A percentile compares a stretch with the other conserved stretches of the same genome.
Conservation (phyloP, 495 filamentous ascomycete species). For the Neurospora sp. region DNA sequence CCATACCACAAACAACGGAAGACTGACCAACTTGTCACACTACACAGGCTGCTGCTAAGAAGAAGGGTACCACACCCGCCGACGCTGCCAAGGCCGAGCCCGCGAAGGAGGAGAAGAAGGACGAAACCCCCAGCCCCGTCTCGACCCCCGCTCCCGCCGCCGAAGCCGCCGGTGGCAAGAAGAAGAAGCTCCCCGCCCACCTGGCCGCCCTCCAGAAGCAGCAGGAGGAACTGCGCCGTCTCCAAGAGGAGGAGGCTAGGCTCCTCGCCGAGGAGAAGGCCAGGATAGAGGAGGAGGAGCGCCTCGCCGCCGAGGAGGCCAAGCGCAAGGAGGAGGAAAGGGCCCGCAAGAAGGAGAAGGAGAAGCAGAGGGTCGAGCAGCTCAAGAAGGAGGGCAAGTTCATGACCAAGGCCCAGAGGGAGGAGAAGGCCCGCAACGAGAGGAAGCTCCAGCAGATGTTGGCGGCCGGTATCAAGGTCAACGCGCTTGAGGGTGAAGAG, state of each 20-base stretch:
- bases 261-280: constrained; percentile 63
- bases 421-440: constrained; percentile 73
- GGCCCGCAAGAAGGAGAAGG: constrained; percentile 82
- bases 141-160: constrained; percentile 29
- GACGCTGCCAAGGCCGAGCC: constrained; percentile 44
- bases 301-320: constrained; percentile 58
- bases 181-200: constrained; percentile 84
- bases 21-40: neutral
- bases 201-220: constrained; percentile 80
- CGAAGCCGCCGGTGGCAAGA: constrained; percentile 46
- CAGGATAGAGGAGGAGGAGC: constrained; percentile 58
- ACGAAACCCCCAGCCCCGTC: constrained; percentile 17
- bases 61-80: constrained; percentile 46
- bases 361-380: constrained; percentile 92
- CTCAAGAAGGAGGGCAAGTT: constrained; percentile 93
- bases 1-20: neutral
- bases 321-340: constrained; percentile 41
- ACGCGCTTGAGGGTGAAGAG: constrained; percentile 49
- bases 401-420: constrained; percentile 86
- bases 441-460: constrained; percentile 91
- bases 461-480: constrained; percentile 74
- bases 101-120: constrained; percentile 36
- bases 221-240: constrained; percentile 68
- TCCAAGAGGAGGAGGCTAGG: constrained; percentile 67
- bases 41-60: constrained; percentile 54